A percentile compares a stretch with the other conserved stretches of the same genome.
These are phyloP conservation scores for Oehlia diaphana DNA, from an alignment of 192 early-diverging fungal genomes.

Conservation along the genomic window DNA sequence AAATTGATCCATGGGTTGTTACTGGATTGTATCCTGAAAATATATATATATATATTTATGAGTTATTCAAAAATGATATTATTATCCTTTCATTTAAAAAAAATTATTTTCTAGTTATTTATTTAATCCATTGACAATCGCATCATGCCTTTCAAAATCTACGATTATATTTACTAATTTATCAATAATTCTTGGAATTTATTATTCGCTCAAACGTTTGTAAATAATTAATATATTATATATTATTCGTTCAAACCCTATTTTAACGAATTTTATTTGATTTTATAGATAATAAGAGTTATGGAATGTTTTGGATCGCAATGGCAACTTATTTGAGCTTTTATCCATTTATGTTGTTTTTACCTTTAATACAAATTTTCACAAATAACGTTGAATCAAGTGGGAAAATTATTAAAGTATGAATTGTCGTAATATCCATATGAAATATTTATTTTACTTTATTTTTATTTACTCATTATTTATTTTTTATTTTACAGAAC, in stretches of 20 bases:
- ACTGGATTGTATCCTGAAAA: slow-evolving; percentile 33
- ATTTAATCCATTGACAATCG: slow-evolving; percentile 83
- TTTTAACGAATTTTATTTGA: not conserved
- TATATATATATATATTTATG: not conserved
- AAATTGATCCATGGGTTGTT: slow-evolving; percentile 24
- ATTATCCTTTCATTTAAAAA: slow-evolving; percentile 4
- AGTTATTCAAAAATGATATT: slow-evolving; percentile 9
- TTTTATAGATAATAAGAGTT: slow-evolving; percentile 44
- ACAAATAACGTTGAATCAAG: not conserved
- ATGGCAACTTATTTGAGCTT: slow-evolving; percentile 82
- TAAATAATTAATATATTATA: not conserved
- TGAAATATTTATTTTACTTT: not conserved
- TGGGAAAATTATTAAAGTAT: not conserved
- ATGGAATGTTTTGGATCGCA: slow-evolving; percentile 72
- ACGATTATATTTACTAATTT: slow-evolving; percentile 77
- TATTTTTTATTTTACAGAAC: slow-evolving; percentile 16
- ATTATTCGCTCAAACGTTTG: slow-evolving; percentile 61
- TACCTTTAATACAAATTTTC: slow-evolving; percentile 57
- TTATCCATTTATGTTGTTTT: slow-evolving; percentile 83
- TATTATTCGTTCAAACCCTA: not conserved
- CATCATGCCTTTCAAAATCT: slow-evolving; percentile 71
- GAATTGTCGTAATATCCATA: not conserved
- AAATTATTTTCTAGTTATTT: slow-evolving; percentile 50
- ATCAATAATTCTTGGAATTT: slow-evolving; percentile 71
- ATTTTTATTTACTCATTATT: not conserved